phyloP scores from a whole-genome alignment of 257 asterid genomes.

The Agastache rugosa region DNA sequence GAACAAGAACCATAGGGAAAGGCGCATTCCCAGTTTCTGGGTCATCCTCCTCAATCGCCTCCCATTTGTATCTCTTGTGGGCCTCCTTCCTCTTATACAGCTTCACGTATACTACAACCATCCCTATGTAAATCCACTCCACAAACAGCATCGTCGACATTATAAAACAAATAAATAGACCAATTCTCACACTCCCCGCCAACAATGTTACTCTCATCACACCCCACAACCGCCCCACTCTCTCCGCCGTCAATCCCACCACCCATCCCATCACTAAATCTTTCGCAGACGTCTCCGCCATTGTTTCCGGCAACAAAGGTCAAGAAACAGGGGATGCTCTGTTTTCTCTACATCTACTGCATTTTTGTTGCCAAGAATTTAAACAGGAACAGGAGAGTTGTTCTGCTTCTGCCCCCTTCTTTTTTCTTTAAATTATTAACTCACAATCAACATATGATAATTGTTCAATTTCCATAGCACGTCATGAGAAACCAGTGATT shows the following conservation, averaged over 20 bases:
- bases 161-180: slow-evolving; percentile 35
- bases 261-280: slow-evolving; percentile 28
- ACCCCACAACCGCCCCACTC: slow-evolving; percentile 33
- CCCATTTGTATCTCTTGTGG: slow-evolving; percentile 40
- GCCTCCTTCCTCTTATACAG: slow-evolving; percentile 31
- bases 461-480: too few relatives aligned
- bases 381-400: too few relatives aligned
- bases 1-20: slow-evolving; percentile 53
- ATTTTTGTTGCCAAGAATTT: background rate
- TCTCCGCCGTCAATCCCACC: slow-evolving; percentile 36
- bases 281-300: slow-evolving; percentile 7
- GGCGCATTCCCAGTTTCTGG: slow-evolving; percentile 42
- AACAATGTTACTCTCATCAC: slow-evolving; percentile 33
- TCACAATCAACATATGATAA: background rate
- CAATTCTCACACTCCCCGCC: slow-evolving; percentile 31
- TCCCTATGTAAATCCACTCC: slow-evolving; percentile 45
- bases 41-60: slow-evolving; percentile 45
- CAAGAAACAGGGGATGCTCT: slow-evolving; percentile 18
- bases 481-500: background rate
- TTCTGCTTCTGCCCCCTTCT: background rate
- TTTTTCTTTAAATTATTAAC: too few relatives aligned
- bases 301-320: background rate
- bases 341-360: slow-evolving; percentile 12
- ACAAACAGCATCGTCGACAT: slow-evolving; percentile 44
- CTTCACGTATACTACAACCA: slow-evolving; percentile 35